Percentiles rank a stretch among this genome's conserved stretches.
phyloP scores from a whole-genome alignment of 2,329 filamentous ascomycete genomes.

The Fusarium tupiense region DNA sequence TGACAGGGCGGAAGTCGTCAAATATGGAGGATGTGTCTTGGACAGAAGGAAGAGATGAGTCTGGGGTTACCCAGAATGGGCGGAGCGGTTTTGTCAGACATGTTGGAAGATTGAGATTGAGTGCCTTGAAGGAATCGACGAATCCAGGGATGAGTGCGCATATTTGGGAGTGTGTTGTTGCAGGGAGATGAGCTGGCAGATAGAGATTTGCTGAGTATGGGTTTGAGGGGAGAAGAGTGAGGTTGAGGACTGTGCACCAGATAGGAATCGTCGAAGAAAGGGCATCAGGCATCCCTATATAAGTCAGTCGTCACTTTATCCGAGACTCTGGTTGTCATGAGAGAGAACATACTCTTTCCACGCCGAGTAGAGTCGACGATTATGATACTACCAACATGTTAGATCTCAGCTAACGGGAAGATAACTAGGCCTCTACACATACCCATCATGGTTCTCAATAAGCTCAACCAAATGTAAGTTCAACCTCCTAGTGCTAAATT shows the following conservation, averaged over 20 bases:
- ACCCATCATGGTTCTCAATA: constrained; percentile 74
- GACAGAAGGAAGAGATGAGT: constrained; percentile 59
- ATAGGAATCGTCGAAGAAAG: constrained; percentile 93
- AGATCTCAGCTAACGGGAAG: not conserved
- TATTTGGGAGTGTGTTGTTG: constrained; percentile 81
- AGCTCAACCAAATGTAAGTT: constrained; percentile 84
- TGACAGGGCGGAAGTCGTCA: constrained; percentile 72
- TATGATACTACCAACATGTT: constrained; percentile 65
- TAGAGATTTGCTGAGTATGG: constrained; percentile 64
- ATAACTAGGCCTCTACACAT: constrained; percentile 35
- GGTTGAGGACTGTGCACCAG: constrained; percentile 91
- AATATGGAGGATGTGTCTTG: constrained; percentile 52
- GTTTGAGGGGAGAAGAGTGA: constrained; percentile 73
- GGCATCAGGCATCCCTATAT: constrained; percentile 86
- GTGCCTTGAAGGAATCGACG: constrained; percentile 58
- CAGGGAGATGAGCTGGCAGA: constrained; percentile 77
- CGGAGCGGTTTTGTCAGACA: constrained; percentile 77
- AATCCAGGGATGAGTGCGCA: constrained; percentile 67
- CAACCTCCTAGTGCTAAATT: constrained; percentile 83
- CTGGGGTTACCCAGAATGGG: constrained; percentile 82
- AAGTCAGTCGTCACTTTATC: not conserved
- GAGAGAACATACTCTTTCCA: constrained; percentile 74
- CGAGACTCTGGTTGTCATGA: not conserved
- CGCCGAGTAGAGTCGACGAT: constrained; percentile 93
- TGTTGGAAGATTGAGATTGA: constrained; percentile 66